Evolutionary conservation across 2,329 filamentous ascomycete species (phyloP).

Genomic region (Ophiostoma australiae): DNA sequence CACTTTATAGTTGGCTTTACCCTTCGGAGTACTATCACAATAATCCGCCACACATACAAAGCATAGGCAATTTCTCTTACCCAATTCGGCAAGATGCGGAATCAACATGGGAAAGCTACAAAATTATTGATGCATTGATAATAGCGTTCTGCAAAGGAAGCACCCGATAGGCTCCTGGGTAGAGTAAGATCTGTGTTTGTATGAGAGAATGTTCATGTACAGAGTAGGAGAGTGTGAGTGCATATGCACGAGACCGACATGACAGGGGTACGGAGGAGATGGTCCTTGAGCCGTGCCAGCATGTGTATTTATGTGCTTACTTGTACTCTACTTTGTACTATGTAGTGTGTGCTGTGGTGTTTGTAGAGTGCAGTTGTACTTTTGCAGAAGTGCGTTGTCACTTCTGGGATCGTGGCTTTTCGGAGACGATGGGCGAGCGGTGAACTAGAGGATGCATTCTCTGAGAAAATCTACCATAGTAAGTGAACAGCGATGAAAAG

Average conservation of each 20-base stretch:
- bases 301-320: not conserved
- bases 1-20: not conserved
- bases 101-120: not conserved
- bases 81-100: slow-evolving; percentile 1
- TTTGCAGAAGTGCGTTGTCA: not conserved
- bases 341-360: not conserved
- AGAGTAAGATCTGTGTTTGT: not conserved
- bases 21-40: not conserved
- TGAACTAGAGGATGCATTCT: not conserved
- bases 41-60: not conserved
- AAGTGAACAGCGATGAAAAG: not conserved
- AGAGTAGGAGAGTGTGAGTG: not conserved
- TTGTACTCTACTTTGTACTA: not conserved
- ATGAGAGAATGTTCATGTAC: not conserved
- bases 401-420: not conserved
- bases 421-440: too few relatives aligned
- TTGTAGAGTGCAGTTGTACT: not conserved
- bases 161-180: slow-evolving; percentile 4
- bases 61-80: not conserved
- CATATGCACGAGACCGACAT: not conserved
- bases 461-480: not conserved
- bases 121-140: not conserved
- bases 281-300: not conserved
- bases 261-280: slow-evolving; percentile 3
- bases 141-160: not conserved